Conservation (phyloP, 2,329 filamentous ascomycete species). For the Metarhizium anisopliae region DNA sequence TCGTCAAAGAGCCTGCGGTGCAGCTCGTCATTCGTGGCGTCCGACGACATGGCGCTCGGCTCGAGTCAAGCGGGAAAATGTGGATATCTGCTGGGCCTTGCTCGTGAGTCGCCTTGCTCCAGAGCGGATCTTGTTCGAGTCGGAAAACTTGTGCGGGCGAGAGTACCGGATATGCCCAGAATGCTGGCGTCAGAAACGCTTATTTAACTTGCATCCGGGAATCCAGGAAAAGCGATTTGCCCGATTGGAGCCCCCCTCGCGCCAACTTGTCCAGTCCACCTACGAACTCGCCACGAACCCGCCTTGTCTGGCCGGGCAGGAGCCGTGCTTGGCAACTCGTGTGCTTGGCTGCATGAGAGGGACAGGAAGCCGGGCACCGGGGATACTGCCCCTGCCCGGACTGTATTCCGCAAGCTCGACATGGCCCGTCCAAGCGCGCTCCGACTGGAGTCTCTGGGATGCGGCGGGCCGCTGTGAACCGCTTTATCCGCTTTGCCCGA, state of each 20-base stretch:
- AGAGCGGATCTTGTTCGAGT: background rate
- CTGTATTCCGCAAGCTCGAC: too few species aligned
- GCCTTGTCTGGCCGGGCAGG: too few species aligned
- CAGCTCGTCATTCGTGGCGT: background rate
- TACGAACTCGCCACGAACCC: too few species aligned
- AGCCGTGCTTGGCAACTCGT: background rate
- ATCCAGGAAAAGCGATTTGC: background rate
- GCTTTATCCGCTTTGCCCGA: background rate
- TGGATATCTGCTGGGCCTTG: background rate
- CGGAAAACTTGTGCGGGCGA: background rate
- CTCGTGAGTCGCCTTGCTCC: too few species aligned
- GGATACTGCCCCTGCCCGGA: too few species aligned
- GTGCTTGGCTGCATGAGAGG: background rate
- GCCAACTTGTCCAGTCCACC: background rate
- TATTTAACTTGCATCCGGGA: background rate
- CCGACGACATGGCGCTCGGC: background rate
- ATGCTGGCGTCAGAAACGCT: background rate
- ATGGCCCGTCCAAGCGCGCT: too few species aligned
- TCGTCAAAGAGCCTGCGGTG: conserved; percentile 38
- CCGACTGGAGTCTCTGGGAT: background rate
- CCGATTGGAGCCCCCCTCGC: background rate
- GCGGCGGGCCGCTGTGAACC: background rate
- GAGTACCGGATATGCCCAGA: background rate
- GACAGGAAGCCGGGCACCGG: background rate
- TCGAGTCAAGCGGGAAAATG: background rate